Evolutionary conservation across 2,329 filamentous ascomycete species (phyloP).

Genomic region (Calonectria ilicicola): DNA sequence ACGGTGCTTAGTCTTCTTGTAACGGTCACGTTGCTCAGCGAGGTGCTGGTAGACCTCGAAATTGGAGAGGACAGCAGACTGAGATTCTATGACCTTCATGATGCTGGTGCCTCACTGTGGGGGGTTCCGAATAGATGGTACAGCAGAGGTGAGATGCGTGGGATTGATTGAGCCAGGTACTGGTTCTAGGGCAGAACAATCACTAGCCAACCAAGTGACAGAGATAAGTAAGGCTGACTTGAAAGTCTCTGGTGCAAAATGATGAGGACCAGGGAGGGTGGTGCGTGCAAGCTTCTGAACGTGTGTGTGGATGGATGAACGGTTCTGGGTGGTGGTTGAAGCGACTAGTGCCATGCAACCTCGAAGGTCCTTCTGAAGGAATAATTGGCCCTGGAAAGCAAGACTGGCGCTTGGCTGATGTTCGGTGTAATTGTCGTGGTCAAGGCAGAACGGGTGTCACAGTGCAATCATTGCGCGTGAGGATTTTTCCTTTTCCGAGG

Average conservation of each 20-base stretch:
- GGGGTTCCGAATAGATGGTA: not conserved
- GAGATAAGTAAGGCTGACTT: not conserved
- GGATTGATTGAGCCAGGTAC: not conserved
- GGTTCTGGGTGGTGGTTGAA: not conserved
- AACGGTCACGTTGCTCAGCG: slow-evolving; percentile 64
- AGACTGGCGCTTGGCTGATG: not conserved
- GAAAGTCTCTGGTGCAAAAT: not conserved
- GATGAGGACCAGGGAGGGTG: not conserved
- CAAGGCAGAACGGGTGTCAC: slow-evolving; percentile 6
- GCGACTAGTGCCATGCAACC: not conserved
- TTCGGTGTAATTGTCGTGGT: slow-evolving; percentile 10
- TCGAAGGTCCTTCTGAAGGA: not conserved
- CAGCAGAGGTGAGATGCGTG: not conserved
- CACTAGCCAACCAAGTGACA: slow-evolving; percentile 5
- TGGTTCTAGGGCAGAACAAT: not conserved
- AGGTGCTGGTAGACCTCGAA: slow-evolving; percentile 79
- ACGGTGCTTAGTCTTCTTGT: slow-evolving; percentile 63
- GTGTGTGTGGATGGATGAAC: not conserved
- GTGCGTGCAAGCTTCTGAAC: not conserved
- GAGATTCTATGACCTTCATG: slow-evolving; percentile 79
- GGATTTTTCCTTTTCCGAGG: slow-evolving; percentile 18
- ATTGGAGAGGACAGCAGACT: slow-evolving; percentile 78
- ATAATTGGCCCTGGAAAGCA: not conserved
- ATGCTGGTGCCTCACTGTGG: slow-evolving; percentile 23
- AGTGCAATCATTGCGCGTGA: slow-evolving; percentile 3